Percentiles rank a stretch among this genome's conserved stretches.
phyloP scores from a whole-genome alignment of 2,329 filamentous ascomycete genomes.

The Rhynchosporium secalis region DNA sequence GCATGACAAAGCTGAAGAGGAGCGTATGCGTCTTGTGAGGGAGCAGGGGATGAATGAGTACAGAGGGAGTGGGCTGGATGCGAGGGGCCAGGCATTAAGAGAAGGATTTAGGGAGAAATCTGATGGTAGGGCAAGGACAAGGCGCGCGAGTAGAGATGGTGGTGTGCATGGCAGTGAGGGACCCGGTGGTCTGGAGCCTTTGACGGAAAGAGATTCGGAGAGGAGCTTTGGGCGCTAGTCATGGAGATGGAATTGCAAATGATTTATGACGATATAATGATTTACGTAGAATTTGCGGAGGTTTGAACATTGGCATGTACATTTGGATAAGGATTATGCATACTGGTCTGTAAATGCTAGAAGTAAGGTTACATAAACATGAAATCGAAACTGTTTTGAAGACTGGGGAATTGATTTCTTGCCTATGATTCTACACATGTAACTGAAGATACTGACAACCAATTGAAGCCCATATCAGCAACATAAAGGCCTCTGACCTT shows the following conservation, averaged over 20 bases:
- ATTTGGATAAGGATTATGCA: too few species aligned
- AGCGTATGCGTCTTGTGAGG: slow-evolving; percentile 27
- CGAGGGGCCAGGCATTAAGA: slow-evolving; percentile 20
- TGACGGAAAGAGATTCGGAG: slow-evolving; percentile 25
- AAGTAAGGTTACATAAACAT: too few species aligned
- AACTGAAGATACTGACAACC: too few species aligned
- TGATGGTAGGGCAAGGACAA: slow-evolving; percentile 21
- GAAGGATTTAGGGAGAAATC: slow-evolving; percentile 31
- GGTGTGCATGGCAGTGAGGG: slow-evolving; percentile 32
- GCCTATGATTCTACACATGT: too few species aligned
- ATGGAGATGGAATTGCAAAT: slow-evolving; percentile 2
- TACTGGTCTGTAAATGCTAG: too few species aligned
- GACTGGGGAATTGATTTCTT: too few species aligned
- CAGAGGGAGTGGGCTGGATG: slow-evolving; percentile 28
- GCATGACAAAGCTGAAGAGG: slow-evolving; percentile 30
- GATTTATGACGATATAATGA: slow-evolving; percentile 4
- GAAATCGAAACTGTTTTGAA: too few species aligned
- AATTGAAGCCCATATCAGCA: too few species aligned
- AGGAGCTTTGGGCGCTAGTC: neutral
- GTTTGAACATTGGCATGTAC: neutral
- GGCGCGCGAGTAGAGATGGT: slow-evolving; percentile 25
- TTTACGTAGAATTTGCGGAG: slow-evolving; percentile 21
- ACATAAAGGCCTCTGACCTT: too few species aligned
- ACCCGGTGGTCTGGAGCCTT: slow-evolving; percentile 24
- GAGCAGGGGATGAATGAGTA: slow-evolving; percentile 32